phyloP scores from a whole-genome alignment of 2,329 filamentous ascomycete species.

The Lachnellula subtilissima region DNA sequence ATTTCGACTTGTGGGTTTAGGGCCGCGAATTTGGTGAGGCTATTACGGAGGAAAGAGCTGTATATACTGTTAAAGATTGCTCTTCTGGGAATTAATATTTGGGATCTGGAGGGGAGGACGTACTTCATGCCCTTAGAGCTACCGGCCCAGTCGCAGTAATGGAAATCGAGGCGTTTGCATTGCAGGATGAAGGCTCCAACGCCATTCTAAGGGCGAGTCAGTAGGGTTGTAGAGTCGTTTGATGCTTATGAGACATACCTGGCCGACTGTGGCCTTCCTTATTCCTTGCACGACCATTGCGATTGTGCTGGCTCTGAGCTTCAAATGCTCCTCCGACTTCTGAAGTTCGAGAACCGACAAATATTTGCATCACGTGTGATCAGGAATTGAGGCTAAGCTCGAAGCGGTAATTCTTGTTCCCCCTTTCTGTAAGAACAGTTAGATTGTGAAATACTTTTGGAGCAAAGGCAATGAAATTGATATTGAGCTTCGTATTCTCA shows the following conservation, averaged over 20 bases:
- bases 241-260: slow-evolving; percentile 37
- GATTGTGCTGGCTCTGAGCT: slow-evolving; percentile 1
- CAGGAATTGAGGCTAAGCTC: neutral
- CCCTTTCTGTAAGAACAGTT: neutral
- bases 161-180: slow-evolving; percentile 92
- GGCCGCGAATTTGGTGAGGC: slow-evolving; percentile 72
- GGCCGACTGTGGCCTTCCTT: slow-evolving; percentile 47
- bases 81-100: neutral
- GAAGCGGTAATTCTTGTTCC: neutral
- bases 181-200: slow-evolving; percentile 94
- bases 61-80: slow-evolving; percentile 1
- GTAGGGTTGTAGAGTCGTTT: neutral
- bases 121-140: slow-evolving; percentile 95
- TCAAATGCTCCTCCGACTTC: neutral
- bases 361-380: neutral
- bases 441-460: too few species aligned
- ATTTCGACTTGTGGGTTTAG: slow-evolving; percentile 87
- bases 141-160: slow-evolving; percentile 95
- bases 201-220: slow-evolving; percentile 69
- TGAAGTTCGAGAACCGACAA: neutral
- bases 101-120: slow-evolving; percentile 24
- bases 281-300: slow-evolving; percentile 51
- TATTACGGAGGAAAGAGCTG: slow-evolving; percentile 75
- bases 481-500: too few species aligned
- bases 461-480: too few species aligned